Conservation (phyloP, 73 alveolate species). For the Paraurostyla sp. region DNA sequence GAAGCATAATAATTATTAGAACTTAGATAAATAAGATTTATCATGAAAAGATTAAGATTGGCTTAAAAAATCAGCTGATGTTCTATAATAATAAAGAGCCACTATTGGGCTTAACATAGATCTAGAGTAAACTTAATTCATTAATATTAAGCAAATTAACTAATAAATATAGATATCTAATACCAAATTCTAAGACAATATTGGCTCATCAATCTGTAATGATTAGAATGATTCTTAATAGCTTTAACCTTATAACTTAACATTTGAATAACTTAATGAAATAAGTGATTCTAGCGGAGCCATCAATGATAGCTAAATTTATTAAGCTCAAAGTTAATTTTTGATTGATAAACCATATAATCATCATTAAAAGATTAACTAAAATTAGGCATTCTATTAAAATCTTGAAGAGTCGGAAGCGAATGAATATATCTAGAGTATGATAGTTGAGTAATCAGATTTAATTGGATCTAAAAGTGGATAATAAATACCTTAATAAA, state of each 20-base stretch:
- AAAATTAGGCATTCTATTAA: background rate
- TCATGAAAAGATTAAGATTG: constrained; percentile 11
- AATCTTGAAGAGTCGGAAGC: background rate
- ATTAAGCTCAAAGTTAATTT: background rate
- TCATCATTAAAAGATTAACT: background rate
- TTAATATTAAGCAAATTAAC: background rate
- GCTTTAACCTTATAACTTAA: background rate
- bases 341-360: background rate
- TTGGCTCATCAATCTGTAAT: background rate
- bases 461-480: background rate
- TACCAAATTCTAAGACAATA: background rate
- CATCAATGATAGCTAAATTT: background rate
- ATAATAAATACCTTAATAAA: background rate
- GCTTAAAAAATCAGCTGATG: constrained; percentile 51
- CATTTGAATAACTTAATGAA: constrained; percentile 3
- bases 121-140: constrained; percentile 8
- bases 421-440: background rate
- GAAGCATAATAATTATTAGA: background rate
- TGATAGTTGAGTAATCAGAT: background rate
- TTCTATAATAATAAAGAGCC: background rate
- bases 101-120: background rate
- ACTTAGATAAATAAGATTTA: background rate
- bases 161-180: background rate
- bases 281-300: background rate
- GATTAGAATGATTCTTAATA: background rate